Conservation (phyloP, 1,139 yeast species). For the Debaryomyces sp. region DNA sequence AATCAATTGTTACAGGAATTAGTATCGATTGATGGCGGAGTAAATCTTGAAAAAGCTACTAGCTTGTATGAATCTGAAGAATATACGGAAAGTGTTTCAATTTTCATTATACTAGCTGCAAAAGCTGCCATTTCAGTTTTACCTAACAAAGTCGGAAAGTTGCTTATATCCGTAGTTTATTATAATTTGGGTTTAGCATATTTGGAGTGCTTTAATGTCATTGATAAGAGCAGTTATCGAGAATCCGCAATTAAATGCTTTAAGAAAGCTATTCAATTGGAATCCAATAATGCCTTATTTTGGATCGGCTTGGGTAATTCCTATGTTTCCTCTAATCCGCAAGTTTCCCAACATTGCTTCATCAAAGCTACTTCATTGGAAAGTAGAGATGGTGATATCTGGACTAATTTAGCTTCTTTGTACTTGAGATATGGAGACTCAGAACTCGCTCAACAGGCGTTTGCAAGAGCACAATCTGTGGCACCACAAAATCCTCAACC, state of each 20-base stretch:
- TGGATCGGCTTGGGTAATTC: slow-evolving; percentile 89
- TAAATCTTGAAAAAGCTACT: slow-evolving; percentile 10
- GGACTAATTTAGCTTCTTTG: slow-evolving; percentile 83
- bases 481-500: slow-evolving; percentile 79
- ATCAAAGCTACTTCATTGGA: slow-evolving; percentile 77
- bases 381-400: slow-evolving; percentile 65
- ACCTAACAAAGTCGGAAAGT: slow-evolving; percentile 43
- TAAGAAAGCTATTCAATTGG: slow-evolving; percentile 70
- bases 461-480: slow-evolving; percentile 73
- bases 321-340: slow-evolving; percentile 58
- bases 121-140: slow-evolving; percentile 30
- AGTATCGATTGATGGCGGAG: neutral
- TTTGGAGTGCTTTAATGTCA: slow-evolving; percentile 47
- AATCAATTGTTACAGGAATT: neutral
- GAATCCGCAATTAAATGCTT: slow-evolving; percentile 57
- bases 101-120: slow-evolving; percentile 30
- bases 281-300: slow-evolving; percentile 65
- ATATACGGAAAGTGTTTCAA: slow-evolving; percentile 22
- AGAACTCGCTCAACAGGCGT: slow-evolving; percentile 73
- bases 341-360: slow-evolving; percentile 88
- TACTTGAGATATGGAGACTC: slow-evolving; percentile 71
- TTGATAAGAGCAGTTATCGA: slow-evolving; percentile 31
- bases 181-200: slow-evolving; percentile 75
- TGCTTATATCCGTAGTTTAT: slow-evolving; percentile 60
- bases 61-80: slow-evolving; percentile 17